phyloP scores from a whole-genome alignment of 176 grass and related monocot genomes.

The Aechmea fasciata region DNA sequence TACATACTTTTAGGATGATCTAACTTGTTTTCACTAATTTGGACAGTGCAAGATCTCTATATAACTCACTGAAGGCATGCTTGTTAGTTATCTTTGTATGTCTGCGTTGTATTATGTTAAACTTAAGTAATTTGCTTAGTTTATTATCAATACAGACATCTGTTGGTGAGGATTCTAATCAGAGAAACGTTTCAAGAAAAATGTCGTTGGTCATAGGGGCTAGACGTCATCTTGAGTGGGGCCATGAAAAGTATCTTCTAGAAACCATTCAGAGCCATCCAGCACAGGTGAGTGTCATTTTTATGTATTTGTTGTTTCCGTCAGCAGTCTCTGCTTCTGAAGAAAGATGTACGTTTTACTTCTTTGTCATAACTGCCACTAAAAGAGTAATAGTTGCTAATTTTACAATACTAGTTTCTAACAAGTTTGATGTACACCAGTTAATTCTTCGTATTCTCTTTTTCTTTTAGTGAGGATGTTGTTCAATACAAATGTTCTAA shows the following conservation, averaged over 20 bases:
- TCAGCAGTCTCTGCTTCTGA: neutral
- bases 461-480: no score
- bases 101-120: neutral
- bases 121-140: neutral
- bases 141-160: slow-evolving; percentile 51
- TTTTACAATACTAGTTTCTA: neutral
- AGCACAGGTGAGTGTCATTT: slow-evolving; percentile 46
- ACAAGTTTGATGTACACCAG: no score
- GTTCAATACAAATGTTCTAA: no score
- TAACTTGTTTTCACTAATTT: neutral
- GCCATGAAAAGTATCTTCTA: slow-evolving; percentile 90
- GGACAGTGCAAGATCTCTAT: neutral
- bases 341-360: neutral
- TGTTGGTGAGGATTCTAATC: slow-evolving; percentile 57
- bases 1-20: neutral
- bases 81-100: slow-evolving; percentile 15
- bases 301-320: neutral
- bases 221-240: slow-evolving; percentile 88
- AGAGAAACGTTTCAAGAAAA: slow-evolving; percentile 62
- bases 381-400: neutral
- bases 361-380: neutral
- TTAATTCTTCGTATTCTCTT: no score
- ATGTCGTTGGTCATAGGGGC: slow-evolving; percentile 75
- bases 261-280: slow-evolving; percentile 84
- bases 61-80: neutral